Conservation (phyloP, 768 basidiomycete species). For the Albatrellus ellisii region DNA sequence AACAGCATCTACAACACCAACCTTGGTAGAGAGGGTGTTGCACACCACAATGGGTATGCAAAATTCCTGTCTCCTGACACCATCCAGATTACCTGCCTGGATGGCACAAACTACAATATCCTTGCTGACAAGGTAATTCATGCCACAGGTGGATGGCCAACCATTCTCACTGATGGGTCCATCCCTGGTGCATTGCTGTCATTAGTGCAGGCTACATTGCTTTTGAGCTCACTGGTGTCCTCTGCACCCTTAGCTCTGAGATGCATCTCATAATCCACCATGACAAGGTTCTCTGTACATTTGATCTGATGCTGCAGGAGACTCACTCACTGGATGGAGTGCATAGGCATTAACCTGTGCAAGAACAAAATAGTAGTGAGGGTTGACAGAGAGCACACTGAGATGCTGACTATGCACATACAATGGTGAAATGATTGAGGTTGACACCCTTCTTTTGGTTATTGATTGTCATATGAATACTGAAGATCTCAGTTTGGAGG, state of each 20-base stretch:
- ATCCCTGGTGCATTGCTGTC: slow-evolving; percentile 93
- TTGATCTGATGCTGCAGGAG: slow-evolving; percentile 81
- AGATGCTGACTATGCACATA: slow-evolving; percentile 64
- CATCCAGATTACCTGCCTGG: slow-evolving; percentile 59
- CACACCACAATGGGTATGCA: slow-evolving; percentile 71
- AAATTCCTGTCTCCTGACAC: slow-evolving; percentile 54
- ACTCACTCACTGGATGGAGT: slow-evolving; percentile 82
- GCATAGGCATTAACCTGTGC: slow-evolving; percentile 86
- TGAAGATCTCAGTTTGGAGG: slow-evolving; percentile 61
- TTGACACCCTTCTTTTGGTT: slow-evolving; percentile 86
- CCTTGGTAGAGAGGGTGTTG: slow-evolving; percentile 76
- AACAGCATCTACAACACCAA: slow-evolving; percentile 91
- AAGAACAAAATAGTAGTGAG: slow-evolving; percentile 60
- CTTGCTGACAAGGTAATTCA: slow-evolving; percentile 69
- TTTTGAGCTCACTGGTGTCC: slow-evolving; percentile 95
- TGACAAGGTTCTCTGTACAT: slow-evolving; percentile 83
- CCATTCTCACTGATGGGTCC: slow-evolving; percentile 60
- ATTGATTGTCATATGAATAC: slow-evolving; percentile 84
- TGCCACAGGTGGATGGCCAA: slow-evolving; percentile 83
- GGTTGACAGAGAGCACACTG: slow-evolving; percentile 63
- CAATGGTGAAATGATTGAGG: slow-evolving; percentile 65
- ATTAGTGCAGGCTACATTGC: slow-evolving; percentile 98
- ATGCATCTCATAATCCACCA: slow-evolving; percentile 86
- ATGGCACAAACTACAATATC: slow-evolving; percentile 59
- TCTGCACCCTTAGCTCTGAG: slow-evolving; percentile 82